Percentiles rank a stretch among this genome's conserved stretches.
Evolutionary conservation across 148 eudicot species (phyloP).

Genomic region (Chenopodium album): DNA sequence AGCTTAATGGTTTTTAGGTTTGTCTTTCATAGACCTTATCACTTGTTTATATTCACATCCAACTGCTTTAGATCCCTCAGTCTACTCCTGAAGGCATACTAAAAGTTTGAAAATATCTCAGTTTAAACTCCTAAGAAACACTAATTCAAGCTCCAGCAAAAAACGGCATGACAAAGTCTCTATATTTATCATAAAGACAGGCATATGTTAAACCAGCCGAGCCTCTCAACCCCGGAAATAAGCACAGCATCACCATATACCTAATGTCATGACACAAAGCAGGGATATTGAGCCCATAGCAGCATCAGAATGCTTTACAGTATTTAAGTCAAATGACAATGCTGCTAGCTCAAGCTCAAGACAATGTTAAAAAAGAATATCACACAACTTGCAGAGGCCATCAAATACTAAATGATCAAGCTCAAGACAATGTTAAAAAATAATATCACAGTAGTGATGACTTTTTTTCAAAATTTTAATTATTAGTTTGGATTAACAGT

Average conservation of each 20-base stretch:
- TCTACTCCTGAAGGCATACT: neutral
- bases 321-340: neutral
- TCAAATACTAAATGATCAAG: neutral
- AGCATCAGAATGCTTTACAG: neutral
- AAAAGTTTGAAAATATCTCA: neutral
- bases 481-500: neutral
- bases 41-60: neutral
- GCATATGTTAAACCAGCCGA: neutral
- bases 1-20: too few relatives aligned
- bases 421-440: neutral
- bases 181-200: neutral
- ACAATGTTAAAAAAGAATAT: too few relatives aligned
- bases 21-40: too few relatives aligned
- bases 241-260: neutral
- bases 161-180: neutral
- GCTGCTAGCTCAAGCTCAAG: neutral
- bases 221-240: constrained; percentile 4
- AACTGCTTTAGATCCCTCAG: neutral
- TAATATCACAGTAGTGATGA: neutral
- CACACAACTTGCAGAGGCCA: neutral
- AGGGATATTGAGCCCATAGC: neutral
- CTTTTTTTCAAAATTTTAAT: too few relatives aligned
- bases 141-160: neutral
- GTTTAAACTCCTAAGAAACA: neutral
- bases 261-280: neutral